Percentiles rank a stretch among this genome's conserved stretches.
These are phyloP conservation scores for Dunaliella sp. DNA, from an alignment of 139 green algal genomes.

Conservation along the genomic window DNA sequence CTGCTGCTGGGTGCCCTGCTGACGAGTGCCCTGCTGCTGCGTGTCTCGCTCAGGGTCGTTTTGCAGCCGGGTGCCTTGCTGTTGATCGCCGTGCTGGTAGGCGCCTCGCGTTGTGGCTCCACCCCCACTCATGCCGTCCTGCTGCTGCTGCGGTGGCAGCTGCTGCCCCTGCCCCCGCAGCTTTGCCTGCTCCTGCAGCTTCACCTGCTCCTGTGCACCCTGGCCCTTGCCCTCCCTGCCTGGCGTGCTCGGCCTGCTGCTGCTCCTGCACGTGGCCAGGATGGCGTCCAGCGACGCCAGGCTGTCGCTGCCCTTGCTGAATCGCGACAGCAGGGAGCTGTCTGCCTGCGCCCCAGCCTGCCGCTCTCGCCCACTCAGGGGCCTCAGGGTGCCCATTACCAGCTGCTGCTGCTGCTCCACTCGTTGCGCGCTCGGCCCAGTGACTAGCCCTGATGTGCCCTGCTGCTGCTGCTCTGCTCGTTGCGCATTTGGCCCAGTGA, in stretches of 20 bases:
- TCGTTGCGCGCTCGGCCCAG: background rate
- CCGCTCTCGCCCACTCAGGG: background rate
- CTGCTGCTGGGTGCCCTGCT: background rate
- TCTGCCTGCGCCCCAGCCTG: background rate
- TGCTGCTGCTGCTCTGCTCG: background rate
- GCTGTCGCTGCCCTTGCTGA: background rate
- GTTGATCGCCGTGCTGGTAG: too few relatives aligned
- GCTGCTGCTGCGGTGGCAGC: background rate
- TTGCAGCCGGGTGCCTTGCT: background rate
- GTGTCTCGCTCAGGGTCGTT: too few relatives aligned
- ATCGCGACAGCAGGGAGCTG: background rate
- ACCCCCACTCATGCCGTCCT: too few relatives aligned
- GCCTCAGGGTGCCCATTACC: background rate
- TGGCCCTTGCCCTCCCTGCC: background rate
- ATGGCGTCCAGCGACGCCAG: background rate
- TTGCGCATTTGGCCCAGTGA: background rate
- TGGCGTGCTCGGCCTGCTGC: background rate
- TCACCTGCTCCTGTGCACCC: background rate
- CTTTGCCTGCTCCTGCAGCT: background rate
- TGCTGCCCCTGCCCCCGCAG: background rate
- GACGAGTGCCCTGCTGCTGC: background rate
- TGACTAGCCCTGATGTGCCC: background rate
- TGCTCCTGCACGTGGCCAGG: background rate
- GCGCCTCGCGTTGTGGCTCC: too few relatives aligned
- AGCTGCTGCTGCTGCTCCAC: slow-evolving; percentile 9